Conservation (phyloP, 208 protist species). For the Crithidia sp. region DNA sequence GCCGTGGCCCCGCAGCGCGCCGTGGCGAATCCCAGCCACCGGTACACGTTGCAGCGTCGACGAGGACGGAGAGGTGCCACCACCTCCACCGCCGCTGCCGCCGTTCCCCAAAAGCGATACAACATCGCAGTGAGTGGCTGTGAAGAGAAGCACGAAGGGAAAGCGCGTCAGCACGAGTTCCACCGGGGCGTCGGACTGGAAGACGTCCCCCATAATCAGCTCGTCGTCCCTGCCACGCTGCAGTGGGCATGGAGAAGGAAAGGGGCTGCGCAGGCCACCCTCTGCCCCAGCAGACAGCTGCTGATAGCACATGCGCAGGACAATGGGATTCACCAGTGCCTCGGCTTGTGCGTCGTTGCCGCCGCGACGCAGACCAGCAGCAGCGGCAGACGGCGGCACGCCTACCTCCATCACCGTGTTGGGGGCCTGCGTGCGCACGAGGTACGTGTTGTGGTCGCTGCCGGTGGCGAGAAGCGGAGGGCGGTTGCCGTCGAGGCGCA, state of each 20-base stretch:
- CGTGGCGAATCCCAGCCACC: slow-evolving; percentile 54
- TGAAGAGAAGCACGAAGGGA: slow-evolving; percentile 78
- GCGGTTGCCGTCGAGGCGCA: slow-evolving; percentile 44
- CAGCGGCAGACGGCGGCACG: slow-evolving; percentile 27
- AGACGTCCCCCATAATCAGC: slow-evolving; percentile 35
- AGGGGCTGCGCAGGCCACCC: background rate
- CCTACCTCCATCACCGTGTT: slow-evolving; percentile 39
- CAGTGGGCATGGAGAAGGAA: background rate
- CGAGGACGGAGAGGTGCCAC: background rate
- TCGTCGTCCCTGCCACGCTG: slow-evolving; percentile 18
- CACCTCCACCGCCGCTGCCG: background rate
- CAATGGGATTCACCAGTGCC: slow-evolving; percentile 10
- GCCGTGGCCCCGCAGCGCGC: slow-evolving; percentile 48
- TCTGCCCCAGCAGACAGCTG: background rate
- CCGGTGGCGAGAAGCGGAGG: slow-evolving; percentile 37
- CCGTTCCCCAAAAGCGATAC: slow-evolving; percentile 58
- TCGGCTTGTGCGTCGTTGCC: background rate
- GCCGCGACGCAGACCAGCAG: slow-evolving; percentile 14
- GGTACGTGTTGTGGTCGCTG: slow-evolving; percentile 36
- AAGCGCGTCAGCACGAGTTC: slow-evolving; percentile 51
- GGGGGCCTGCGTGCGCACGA: slow-evolving; percentile 30
- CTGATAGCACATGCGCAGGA: slow-evolving; percentile 17
- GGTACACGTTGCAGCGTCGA: slow-evolving; percentile 55
- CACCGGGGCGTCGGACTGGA: slow-evolving; percentile 27
- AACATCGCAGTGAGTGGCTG: slow-evolving; percentile 67